Percentiles rank a stretch among this genome's conserved stretches.
Evolutionary conservation across 2,329 filamentous ascomycete genomes (phyloP).

Genomic region (Exophiala phaeomuriformis): DNA sequence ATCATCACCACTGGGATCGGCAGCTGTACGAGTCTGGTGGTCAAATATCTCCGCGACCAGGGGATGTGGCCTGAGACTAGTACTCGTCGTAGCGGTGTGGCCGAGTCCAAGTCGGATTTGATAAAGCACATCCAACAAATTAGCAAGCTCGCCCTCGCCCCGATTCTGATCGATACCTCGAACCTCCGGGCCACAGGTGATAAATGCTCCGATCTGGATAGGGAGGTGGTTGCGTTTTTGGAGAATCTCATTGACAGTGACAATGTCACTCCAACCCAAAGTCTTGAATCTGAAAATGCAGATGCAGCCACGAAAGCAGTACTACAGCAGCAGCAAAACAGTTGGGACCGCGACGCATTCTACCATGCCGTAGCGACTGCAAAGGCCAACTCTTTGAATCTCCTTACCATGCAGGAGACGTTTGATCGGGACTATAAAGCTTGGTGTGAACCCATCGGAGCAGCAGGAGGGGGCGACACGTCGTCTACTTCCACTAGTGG

Average conservation of each 20-base stretch:
- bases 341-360: conserved; percentile 37
- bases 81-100: background rate
- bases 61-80: conserved; percentile 34
- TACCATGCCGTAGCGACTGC: conserved; percentile 47
- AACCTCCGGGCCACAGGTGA: conserved; percentile 38
- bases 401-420: conserved; percentile 49
- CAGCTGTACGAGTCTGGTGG: conserved; percentile 53
- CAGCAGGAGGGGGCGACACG: background rate
- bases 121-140: conserved; percentile 38
- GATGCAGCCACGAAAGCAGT: background rate
- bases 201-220: conserved; percentile 43
- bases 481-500: background rate
- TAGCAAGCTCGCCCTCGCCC: conserved; percentile 36
- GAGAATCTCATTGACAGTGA: conserved; percentile 40
- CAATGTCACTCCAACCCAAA: background rate
- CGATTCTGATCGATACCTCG: conserved; percentile 41
- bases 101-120: conserved; percentile 16
- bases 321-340: background rate
- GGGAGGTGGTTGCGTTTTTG: conserved; percentile 46
- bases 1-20: conserved; percentile 49
- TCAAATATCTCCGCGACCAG: conserved; percentile 44
- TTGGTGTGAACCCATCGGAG: conserved; percentile 40
- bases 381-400: conserved; percentile 49
- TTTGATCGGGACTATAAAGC: conserved; percentile 58
- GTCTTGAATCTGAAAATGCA: background rate